A percentile compares a stretch with the other conserved stretches of the same genome.
Evolutionary conservation across 2,329 filamentous ascomycete genomes (phyloP).

Genomic region (Exserohilum turcica): DNA sequence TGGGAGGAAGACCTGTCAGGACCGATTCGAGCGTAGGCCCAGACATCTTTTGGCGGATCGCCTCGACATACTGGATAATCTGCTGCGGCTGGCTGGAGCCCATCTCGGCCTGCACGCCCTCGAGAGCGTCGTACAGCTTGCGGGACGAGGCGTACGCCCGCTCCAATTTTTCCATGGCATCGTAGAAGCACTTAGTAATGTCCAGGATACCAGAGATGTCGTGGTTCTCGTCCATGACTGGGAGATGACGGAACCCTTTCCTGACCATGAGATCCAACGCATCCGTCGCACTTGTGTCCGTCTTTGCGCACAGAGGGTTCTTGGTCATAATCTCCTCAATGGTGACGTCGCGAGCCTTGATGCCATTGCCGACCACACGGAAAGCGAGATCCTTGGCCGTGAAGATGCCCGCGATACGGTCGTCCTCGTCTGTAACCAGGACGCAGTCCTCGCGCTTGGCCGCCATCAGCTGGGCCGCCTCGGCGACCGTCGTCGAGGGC

Average conservation of each 20-base stretch:
- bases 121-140: slow-evolving; percentile 94
- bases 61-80: slow-evolving; percentile 98
- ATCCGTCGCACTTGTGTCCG: slow-evolving; percentile 97
- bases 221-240: slow-evolving; percentile 99
- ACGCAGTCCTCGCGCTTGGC: slow-evolving; percentile 98
- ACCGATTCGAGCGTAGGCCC: slow-evolving; percentile 95
- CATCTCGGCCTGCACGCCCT: slow-evolving; percentile 96
- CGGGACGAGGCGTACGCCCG: slow-evolving; percentile 97
- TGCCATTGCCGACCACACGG: slow-evolving; percentile 87
- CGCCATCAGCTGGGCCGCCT: slow-evolving; percentile 97
- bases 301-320: slow-evolving; percentile 95
- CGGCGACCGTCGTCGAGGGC: slow-evolving; percentile 87
- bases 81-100: slow-evolving; percentile 96
- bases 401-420: slow-evolving; percentile 97
- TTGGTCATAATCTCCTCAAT: slow-evolving; percentile 99
- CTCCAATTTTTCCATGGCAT: slow-evolving; percentile 99
- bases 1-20: slow-evolving; percentile 86
- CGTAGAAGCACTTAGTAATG: slow-evolving; percentile 99
- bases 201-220: slow-evolving; percentile 97
- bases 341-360: slow-evolving; percentile 86
- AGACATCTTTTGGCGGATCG: slow-evolving; percentile 94
- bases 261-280: slow-evolving; percentile 97
- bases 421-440: slow-evolving; percentile 95
- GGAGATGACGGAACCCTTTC: slow-evolving; percentile 95
- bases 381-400: slow-evolving; percentile 98